Evolutionary conservation across 768 basidiomycete species (phyloP).

Genomic region (Rhodotorula kratochvilovae): DNA sequence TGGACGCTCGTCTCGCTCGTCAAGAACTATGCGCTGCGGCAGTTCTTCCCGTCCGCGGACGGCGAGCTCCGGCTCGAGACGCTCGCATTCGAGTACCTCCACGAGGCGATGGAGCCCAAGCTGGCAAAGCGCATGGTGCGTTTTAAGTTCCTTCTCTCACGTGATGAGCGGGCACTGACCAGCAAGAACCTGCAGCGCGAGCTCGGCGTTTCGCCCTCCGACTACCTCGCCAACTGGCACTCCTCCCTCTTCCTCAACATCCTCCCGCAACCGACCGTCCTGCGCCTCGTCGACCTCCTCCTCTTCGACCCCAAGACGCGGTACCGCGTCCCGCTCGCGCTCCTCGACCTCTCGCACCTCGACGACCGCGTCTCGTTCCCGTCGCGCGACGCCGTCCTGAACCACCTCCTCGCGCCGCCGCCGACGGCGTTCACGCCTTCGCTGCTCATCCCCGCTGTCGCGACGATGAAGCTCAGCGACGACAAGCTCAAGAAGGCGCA

Average conservation of each 20-base stretch:
- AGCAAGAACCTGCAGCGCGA: conserved; percentile 1
- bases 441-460: conserved; percentile 9
- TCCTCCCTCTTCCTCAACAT: conserved; percentile 25
- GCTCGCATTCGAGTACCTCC: conserved; percentile 18
- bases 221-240: conserved; percentile 18
- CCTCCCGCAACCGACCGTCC: conserved; percentile 13
- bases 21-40: conserved; percentile 13
- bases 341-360: conserved; percentile 27
- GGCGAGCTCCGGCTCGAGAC: conserved; percentile 20
- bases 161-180: no score
- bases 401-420: conserved; percentile 22
- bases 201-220: not conserved
- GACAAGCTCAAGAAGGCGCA: conserved; percentile 28
- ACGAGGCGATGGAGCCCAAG: conserved; percentile 29
- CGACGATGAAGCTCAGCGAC: conserved; percentile 17
- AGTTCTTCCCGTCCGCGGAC: conserved; percentile 9
- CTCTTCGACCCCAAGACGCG: conserved; percentile 19
- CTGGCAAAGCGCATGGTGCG: conserved; percentile 22
- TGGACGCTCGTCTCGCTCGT: conserved; percentile 24
- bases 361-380: conserved; percentile 4
- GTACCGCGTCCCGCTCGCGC: conserved; percentile 24
- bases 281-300: conserved; percentile 32
- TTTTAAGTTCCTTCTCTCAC: not conserved
- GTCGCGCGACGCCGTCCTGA: conserved; percentile 15
- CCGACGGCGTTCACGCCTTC: conserved; percentile 5